These are phyloP conservation scores for Drechmeria coniospora DNA, from an alignment of 2,329 filamentous ascomycete species.

Conservation along the genomic window DNA sequence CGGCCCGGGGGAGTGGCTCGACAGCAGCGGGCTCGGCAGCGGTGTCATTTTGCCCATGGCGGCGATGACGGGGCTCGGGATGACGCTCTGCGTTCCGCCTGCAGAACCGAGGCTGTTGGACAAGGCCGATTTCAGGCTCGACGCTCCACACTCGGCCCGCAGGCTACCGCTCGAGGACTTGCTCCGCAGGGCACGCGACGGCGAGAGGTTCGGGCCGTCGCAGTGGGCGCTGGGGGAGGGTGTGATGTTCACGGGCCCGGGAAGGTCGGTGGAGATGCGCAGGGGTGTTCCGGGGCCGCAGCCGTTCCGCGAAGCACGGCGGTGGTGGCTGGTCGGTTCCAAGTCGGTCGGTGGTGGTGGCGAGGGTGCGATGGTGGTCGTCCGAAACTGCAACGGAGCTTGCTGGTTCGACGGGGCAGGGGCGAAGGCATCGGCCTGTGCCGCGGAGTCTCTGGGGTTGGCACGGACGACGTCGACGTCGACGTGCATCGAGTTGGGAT, in stretches of 20 bases:
- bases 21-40: constrained; percentile 58
- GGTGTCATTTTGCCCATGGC: constrained; percentile 69
- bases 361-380: constrained; percentile 18
- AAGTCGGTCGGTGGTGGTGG: constrained; percentile 13
- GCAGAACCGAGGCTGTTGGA: constrained; percentile 30
- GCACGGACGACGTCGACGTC: too few species aligned
- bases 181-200: constrained; percentile 13
- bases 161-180: constrained; percentile 19
- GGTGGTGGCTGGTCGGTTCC: not conserved
- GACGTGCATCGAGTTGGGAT: too few species aligned
- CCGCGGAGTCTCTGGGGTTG: too few species aligned
- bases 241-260: constrained; percentile 5
- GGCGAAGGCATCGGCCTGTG: too few species aligned
- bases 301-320: constrained; percentile 2
- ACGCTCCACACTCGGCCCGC: constrained; percentile 40
- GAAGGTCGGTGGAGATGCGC: constrained; percentile 22
- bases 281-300: constrained; percentile 12
- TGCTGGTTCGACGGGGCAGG: too few species aligned
- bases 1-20: constrained; percentile 48
- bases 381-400: constrained; percentile 10
- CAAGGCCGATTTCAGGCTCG: constrained; percentile 43
- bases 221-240: constrained; percentile 10
- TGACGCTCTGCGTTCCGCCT: constrained; percentile 47
- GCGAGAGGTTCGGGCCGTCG: constrained; percentile 14
- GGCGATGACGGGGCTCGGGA: constrained; percentile 59